A percentile compares a stretch with the other conserved stretches of the same genome.
phyloP scores from a whole-genome alignment of 2,329 filamentous ascomycete species.

The Penicillium sp. region DNA sequence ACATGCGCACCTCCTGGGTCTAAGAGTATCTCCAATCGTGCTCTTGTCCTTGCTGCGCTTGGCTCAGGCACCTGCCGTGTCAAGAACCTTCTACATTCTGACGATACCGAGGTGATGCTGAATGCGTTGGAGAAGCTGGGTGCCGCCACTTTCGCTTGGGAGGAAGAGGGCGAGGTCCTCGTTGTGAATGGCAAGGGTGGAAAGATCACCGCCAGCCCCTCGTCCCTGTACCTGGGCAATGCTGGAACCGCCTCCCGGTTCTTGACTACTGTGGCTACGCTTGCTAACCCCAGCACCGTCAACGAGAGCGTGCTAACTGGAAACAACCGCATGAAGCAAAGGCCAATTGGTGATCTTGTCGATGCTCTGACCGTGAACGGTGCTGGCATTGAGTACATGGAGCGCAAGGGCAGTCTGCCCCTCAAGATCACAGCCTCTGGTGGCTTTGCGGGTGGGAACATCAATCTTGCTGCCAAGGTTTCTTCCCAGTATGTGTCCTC shows the following conservation, averaged over 20 bases:
- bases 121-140: conserved; percentile 83
- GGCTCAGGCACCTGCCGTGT: conserved; percentile 83
- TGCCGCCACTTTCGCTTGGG: conserved; percentile 89
- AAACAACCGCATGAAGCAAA: conserved; percentile 93
- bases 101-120: conserved; percentile 97
- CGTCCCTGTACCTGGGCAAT: conserved; percentile 89
- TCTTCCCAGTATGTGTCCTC: conserved; percentile 99
- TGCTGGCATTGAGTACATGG: conserved; percentile 82
- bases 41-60: conserved; percentile 88
- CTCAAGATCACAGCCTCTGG: conserved; percentile 78
- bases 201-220: conserved; percentile 70
- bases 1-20: conserved; percentile 89
- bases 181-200: conserved; percentile 92
- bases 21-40: conserved; percentile 96
- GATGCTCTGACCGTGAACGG: conserved; percentile 87
- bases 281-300: conserved; percentile 68
- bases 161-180: conserved; percentile 88
- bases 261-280: conserved; percentile 83
- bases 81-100: conserved; percentile 90
- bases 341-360: conserved; percentile 90
- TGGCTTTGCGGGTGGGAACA: conserved; percentile 81
- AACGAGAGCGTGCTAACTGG: conserved; percentile 81
- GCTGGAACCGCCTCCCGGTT: conserved; percentile 96
- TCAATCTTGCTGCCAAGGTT: conserved; percentile 90
- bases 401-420: conserved; percentile 80